A percentile compares a stretch with the other conserved stretches of the same genome.
Evolutionary conservation across 257 asterid genomes (phyloP).

Genomic region (Fraxinus quadrangulata): DNA sequence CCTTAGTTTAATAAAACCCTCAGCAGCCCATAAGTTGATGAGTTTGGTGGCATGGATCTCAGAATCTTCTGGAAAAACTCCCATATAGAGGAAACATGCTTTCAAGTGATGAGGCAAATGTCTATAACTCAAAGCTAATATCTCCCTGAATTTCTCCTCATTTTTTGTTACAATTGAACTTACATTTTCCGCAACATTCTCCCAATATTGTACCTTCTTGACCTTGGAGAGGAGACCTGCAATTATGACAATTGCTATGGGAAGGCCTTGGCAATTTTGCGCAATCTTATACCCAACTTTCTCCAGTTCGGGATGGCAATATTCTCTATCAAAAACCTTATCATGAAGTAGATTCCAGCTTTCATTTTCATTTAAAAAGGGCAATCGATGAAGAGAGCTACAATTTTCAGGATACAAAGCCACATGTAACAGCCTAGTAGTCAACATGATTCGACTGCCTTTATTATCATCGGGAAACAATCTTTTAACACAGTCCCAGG

Average conservation of each 20-base stretch:
- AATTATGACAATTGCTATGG: slow-evolving; percentile 32
- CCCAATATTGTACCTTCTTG: slow-evolving; percentile 21
- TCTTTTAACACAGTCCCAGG: slow-evolving; percentile 13
- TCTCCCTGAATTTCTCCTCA: slow-evolving; percentile 20
- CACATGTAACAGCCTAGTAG: slow-evolving; percentile 22
- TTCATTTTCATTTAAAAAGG: slow-evolving; percentile 23
- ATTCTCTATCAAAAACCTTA: slow-evolving; percentile 7
- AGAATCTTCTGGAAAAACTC: slow-evolving; percentile 26
- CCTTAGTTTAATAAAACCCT: slow-evolving; percentile 26
- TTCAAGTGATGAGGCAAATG: slow-evolving; percentile 32
- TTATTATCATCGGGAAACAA: slow-evolving; percentile 22
- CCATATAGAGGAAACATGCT: slow-evolving; percentile 32
- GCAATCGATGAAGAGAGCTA: slow-evolving; percentile 11
- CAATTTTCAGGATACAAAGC: not conserved
- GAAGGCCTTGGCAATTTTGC: slow-evolving; percentile 35
- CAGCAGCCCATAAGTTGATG: slow-evolving; percentile 28
- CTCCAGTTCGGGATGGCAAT: slow-evolving; percentile 28
- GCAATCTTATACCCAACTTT: slow-evolving; percentile 27
- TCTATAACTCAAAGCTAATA: slow-evolving; percentile 31
- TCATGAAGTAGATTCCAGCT: slow-evolving; percentile 30
- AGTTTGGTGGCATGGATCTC: slow-evolving; percentile 15
- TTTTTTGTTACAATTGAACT: slow-evolving; percentile 6
- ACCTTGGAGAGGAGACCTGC: slow-evolving; percentile 35
- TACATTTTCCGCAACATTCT: slow-evolving; percentile 20
- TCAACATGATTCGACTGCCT: slow-evolving; percentile 29